Conservation (phyloP, 2,329 filamentous ascomycete genomes). For the Paraphaeosphaeria sporulosa region DNA sequence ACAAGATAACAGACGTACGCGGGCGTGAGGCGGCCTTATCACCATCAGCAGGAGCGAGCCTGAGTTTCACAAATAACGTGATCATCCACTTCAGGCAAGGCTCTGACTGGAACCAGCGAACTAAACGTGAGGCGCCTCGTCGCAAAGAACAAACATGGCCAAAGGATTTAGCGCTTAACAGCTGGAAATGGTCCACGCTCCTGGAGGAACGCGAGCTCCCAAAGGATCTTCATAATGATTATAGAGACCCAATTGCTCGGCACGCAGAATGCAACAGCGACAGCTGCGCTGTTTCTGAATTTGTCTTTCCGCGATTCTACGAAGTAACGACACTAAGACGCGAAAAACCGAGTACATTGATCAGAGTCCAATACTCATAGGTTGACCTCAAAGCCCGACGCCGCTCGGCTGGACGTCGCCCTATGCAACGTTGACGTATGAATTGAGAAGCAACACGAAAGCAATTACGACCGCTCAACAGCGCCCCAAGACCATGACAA, state of each 20-base stretch:
- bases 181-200: conserved; percentile 1
- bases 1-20: background rate
- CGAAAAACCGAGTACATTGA: background rate
- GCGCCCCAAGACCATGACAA: background rate
- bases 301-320: background rate
- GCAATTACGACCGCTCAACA: background rate
- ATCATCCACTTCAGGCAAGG: conserved; percentile 3
- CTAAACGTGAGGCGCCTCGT: background rate
- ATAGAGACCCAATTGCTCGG: background rate
- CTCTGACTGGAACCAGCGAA: background rate
- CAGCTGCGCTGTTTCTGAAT: background rate
- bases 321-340: background rate
- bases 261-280: background rate
- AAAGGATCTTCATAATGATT: conserved; percentile 1
- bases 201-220: conserved; percentile 5
- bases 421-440: background rate
- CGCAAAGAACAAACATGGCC: conserved; percentile 7
- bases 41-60: background rate
- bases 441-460: background rate
- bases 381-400: background rate
- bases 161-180: conserved; percentile 11
- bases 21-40: background rate
- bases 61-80: conserved; percentile 13
- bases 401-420: background rate
- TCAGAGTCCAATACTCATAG: too few relatives aligned